Percentiles rank a stretch among this genome's conserved stretches.
Conservation (phyloP, 2,329 filamentous ascomycete genomes). For the Pezizomycotina sp. region DNA sequence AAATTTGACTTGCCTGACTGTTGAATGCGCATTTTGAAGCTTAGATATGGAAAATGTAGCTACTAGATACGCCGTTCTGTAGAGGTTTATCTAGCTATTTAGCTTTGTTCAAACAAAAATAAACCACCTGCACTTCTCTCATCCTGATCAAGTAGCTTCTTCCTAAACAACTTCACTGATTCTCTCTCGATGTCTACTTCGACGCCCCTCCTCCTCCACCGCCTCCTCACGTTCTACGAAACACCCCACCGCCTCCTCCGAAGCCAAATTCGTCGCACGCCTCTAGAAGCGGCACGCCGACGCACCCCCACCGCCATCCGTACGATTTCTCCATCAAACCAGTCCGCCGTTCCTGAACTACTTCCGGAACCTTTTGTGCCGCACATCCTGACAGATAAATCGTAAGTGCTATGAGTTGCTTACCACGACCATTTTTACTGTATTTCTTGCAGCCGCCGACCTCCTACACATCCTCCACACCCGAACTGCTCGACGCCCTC, state of each 20-base stretch:
- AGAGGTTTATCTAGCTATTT: background rate
- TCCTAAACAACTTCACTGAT: background rate
- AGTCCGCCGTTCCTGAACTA: slow-evolving; percentile 14
- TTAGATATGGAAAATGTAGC: background rate
- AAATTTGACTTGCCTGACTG: too few relatives aligned
- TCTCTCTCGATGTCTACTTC: slow-evolving; percentile 2
- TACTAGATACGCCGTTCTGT: background rate
- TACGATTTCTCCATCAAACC: slow-evolving; percentile 30
- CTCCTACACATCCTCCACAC: slow-evolving; percentile 52
- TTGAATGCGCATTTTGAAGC: too few relatives aligned
- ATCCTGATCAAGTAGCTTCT: slow-evolving; percentile 5
- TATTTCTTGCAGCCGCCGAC: slow-evolving; percentile 46
- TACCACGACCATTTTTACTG: slow-evolving; percentile 21
- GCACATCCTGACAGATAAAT: slow-evolving; percentile 54
- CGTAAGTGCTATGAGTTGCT: slow-evolving; percentile 38
- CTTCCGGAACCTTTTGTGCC: slow-evolving; percentile 21
- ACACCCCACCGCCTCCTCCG: slow-evolving; percentile 52
- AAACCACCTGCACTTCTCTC: slow-evolving; percentile 9
- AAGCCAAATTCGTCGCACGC: slow-evolving; percentile 54
- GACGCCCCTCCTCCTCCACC: slow-evolving; percentile 21
- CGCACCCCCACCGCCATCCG: slow-evolving; percentile 33
- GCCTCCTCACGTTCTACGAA: slow-evolving; percentile 15
- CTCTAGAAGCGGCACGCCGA: slow-evolving; percentile 45
- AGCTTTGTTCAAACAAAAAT: background rate
- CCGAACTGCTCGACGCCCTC: slow-evolving; percentile 56